Evolutionary conservation across 2,329 filamentous ascomycete species (phyloP), one percentile per base, ranked within the genome.

Genomic region (Phialocephala sp.): DNA sequence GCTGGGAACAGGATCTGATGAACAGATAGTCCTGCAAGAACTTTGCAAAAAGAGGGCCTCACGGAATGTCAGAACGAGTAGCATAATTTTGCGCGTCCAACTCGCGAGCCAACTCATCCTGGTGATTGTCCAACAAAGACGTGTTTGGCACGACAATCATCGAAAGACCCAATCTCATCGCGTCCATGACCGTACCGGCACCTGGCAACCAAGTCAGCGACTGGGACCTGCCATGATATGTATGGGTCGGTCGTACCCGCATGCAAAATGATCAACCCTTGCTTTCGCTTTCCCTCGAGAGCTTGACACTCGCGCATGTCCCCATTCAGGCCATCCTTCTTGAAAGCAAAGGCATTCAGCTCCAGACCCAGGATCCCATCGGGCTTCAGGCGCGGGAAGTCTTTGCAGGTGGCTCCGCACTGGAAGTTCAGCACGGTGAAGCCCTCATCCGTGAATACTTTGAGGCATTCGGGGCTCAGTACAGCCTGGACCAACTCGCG

Each of bases 121-220:
- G 95, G 76, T 99, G 95, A 73, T 99, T 94, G 74, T 96, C 89
- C 72, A 97, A 85, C 0, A 99, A 85, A 8, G 83, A 82, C 1
- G 88, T 84, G 77, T 99, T 99, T 2, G 94, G 91, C 2, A 99
- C 93, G 0, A 97, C 92, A 59, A 99, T 85, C n/a, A 98, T 81
- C 2, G 92, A 89, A 0, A 93, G 81, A 15, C 87, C 86, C 60
- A 91, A 81, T 52, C 91, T 87, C 68, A 96, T 86, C 0, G 89
- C 92, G 76, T 94, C 93, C 0, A 98, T 83, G 35, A 98, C 93
- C 2, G 92, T 93, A 9, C 95, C 95, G 14, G 94, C 94, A 18
- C 94, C 94, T 97, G 60, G 5, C 18, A n/a, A 15, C 18, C 18
- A 59, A 47, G 54, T 62, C 37, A 64, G 47, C 24, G 36, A 5